Percentiles rank a stretch among this genome's conserved stretches.
Evolutionary conservation across 129 eudicot genomes (phyloP).

Genomic region (Oenanthe sinensis): DNA sequence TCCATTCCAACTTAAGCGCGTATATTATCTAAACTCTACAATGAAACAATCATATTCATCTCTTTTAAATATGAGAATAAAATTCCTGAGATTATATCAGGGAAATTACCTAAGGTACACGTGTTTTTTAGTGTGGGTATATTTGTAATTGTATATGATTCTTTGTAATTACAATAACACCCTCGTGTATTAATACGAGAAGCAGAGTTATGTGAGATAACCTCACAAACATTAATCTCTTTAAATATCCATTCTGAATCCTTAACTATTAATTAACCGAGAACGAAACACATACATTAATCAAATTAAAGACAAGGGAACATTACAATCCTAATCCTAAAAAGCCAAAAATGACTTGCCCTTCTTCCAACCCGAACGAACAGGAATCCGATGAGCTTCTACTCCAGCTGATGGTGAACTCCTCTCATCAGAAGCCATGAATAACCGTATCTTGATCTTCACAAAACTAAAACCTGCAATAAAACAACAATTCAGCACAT

Average conservation of each 20-base stretch:
- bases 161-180: too few species aligned
- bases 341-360: constrained; percentile 13
- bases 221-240: too few species aligned
- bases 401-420: constrained; percentile 3
- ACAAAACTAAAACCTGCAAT: not conserved
- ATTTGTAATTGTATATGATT: too few species aligned
- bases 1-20: not conserved
- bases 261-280: not conserved
- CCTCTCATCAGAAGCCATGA: constrained; percentile 8
- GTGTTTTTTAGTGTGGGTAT: too few species aligned
- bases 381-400: not conserved
- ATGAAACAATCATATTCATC: not conserved
- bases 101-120: too few species aligned
- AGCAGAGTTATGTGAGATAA: too few species aligned
- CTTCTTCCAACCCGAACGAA: constrained; percentile 27
- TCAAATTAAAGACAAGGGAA: not conserved
- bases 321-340: not conserved
- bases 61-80: too few species aligned
- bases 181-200: too few species aligned
- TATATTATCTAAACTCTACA: not conserved
- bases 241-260: not conserved
- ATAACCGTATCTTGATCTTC: not conserved
- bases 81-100: too few species aligned
- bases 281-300: not conserved
- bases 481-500: constrained; percentile 1